Conservation (phyloP, 2,329 filamentous ascomycete species). For the Xylaria arbuscula region DNA sequence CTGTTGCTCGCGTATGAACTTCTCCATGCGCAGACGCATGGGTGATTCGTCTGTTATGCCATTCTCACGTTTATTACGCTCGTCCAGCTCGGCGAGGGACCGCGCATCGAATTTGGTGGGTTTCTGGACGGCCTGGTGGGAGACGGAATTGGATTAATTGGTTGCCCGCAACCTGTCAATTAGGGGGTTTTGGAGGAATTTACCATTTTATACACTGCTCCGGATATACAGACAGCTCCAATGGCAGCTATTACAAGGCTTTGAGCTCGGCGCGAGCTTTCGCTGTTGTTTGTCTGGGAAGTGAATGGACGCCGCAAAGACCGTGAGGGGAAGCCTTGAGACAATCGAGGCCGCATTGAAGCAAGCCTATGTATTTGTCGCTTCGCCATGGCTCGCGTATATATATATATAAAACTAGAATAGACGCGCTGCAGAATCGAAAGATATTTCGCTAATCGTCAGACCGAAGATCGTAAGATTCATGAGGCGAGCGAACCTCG, state of each 20-base stretch:
- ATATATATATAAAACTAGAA: conserved; percentile 10
- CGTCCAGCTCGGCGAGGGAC: conserved; percentile 86
- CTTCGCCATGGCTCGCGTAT: conserved; percentile 42
- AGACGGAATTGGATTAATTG: conserved; percentile 38
- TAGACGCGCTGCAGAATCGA: conserved; percentile 13
- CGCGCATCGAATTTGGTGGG: conserved; percentile 67
- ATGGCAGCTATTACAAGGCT: conserved; percentile 38
- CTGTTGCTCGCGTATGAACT: conserved; percentile 93
- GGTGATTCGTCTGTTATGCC: conserved; percentile 82
- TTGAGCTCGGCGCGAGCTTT: conserved; percentile 37
- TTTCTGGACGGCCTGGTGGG: conserved; percentile 56
- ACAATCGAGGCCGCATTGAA: conserved; percentile 40
- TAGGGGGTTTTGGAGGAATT: not conserved
- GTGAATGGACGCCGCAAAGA: conserved; percentile 42
- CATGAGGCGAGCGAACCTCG: conserved; percentile 25
- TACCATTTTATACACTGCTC: conserved; percentile 45
- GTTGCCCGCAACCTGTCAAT: not conserved
- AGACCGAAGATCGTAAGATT: conserved; percentile 36
- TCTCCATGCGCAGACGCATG: conserved; percentile 98
- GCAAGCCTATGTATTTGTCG: conserved; percentile 42
- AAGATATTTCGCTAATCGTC: conserved; percentile 32
- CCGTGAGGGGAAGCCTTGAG: conserved; percentile 32
- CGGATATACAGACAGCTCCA: conserved; percentile 38
- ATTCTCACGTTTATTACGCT: conserved; percentile 80
- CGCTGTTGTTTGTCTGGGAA: conserved; percentile 37